phyloP scores from a whole-genome alignment of 352 stramenopile genomes.

The Globisporangium uncinulatum region DNA sequence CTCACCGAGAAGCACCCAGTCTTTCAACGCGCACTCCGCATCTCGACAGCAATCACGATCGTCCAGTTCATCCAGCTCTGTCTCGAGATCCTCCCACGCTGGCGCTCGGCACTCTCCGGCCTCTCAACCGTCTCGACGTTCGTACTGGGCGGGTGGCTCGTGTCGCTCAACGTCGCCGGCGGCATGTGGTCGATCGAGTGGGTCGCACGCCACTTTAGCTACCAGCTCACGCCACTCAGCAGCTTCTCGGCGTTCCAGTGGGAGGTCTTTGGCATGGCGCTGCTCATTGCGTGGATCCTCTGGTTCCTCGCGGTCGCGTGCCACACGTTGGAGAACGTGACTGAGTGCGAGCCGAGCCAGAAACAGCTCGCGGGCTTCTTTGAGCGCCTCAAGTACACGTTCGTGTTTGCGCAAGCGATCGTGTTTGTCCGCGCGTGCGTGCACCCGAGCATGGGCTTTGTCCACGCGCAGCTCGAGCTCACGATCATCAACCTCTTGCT shows the following conservation, averaged over 20 bases:
- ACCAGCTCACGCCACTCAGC: constrained; percentile 67
- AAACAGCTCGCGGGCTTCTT: constrained; percentile 63
- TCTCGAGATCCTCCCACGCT: constrained; percentile 71
- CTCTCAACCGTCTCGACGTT: constrained; percentile 51
- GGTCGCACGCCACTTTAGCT: constrained; percentile 60
- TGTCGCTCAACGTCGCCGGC: constrained; percentile 55
- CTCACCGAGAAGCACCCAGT: constrained; percentile 76
- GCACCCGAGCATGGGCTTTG: constrained; percentile 81
- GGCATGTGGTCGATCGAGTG: constrained; percentile 74
- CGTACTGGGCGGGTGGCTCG: constrained; percentile 45
- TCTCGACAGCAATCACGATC: constrained; percentile 77
- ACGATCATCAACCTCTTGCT: constrained; percentile 87
- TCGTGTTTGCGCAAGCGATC: constrained; percentile 70
- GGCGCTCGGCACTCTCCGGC: constrained; percentile 51
- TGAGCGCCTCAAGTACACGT: constrained; percentile 79
- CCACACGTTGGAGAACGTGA: constrained; percentile 50
- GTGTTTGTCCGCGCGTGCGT: constrained; percentile 75
- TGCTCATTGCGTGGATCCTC: constrained; percentile 73
- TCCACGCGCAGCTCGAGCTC: constrained; percentile 82
- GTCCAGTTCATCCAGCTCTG: constrained; percentile 85
- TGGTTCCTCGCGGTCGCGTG: constrained; percentile 76
- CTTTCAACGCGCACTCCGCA: constrained; percentile 75
- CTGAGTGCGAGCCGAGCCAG: constrained; percentile 53
- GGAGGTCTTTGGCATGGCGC: constrained; percentile 78
- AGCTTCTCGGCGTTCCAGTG: constrained; percentile 57